These are phyloP conservation scores for Silene noctiflora DNA, from an alignment of 179 eudicot genomes.

Conservation along the genomic window DNA sequence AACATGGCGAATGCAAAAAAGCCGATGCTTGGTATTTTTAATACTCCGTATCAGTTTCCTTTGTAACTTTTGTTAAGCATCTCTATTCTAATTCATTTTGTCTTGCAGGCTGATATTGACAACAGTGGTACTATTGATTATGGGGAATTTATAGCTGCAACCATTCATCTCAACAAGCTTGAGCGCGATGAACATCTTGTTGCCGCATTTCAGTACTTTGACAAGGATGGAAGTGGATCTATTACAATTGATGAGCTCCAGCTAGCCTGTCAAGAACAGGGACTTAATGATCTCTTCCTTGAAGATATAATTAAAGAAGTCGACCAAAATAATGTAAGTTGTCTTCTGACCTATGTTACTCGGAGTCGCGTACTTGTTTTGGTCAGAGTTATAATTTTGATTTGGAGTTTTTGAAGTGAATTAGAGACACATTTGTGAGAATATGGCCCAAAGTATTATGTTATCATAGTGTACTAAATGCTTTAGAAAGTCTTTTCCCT, in stretches of 20 bases:
- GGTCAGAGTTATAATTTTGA: background rate
- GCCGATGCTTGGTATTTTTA: no score
- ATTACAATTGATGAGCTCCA: constrained; percentile 89
- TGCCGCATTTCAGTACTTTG: constrained; percentile 51
- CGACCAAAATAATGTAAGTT: constrained; percentile 83
- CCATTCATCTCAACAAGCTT: constrained; percentile 51
- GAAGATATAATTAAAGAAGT: constrained; percentile 79
- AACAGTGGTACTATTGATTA: constrained; percentile 77
- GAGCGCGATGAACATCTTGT: constrained; percentile 59
- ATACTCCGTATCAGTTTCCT: no score
- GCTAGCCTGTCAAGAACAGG: constrained; percentile 78
- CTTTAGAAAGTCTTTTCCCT: no score
- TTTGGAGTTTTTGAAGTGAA: no score
- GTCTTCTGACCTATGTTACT: background rate
- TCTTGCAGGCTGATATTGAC: constrained; percentile 79
- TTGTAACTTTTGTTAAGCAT: background rate
- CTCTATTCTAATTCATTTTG: constrained; percentile 22
- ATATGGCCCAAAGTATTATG: no score
- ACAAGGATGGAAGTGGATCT: constrained; percentile 83
- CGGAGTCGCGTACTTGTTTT: background rate
- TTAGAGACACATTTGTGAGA: no score
- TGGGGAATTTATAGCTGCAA: constrained; percentile 56
- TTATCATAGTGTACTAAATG: no score
- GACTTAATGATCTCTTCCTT: constrained; percentile 57
- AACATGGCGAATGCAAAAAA: no score